These are phyloP conservation scores for Sporothrix globosa DNA, from an alignment of 2,329 filamentous ascomycete species.

Conservation along the genomic window DNA sequence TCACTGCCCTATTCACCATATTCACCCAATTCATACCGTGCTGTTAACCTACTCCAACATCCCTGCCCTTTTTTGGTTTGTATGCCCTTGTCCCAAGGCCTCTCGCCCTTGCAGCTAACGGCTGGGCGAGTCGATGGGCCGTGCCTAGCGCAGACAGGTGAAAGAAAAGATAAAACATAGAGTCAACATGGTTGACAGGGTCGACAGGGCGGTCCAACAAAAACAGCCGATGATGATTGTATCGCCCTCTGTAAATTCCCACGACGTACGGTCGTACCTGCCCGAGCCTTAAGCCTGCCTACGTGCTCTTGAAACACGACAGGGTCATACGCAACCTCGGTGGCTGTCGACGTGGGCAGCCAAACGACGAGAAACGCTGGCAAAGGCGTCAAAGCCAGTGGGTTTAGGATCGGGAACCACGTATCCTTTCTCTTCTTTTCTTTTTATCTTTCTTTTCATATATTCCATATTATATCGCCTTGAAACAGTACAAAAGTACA, in stretches of 20 bases:
- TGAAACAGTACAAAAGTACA: neutral
- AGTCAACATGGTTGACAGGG: neutral
- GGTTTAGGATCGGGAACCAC: neutral
- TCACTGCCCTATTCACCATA: neutral
- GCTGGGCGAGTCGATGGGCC: conserved; percentile 20
- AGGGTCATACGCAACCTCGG: conserved; percentile 13
- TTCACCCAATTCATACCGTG: neutral
- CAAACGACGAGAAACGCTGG: conserved; percentile 15
- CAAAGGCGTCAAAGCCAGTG: neutral
- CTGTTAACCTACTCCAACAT: neutral
- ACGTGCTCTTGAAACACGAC: conserved; percentile 19
- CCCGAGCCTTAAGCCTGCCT: no score
- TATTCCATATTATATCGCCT: neutral
- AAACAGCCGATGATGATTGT: neutral
- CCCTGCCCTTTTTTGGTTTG: conserved; percentile 16
- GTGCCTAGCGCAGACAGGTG: conserved; percentile 22
- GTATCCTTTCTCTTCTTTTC: conserved; percentile 6
- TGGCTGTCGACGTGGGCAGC: conserved; percentile 22
- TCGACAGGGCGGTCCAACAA: no score
- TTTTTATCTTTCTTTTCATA: neutral
- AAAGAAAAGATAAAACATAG: neutral
- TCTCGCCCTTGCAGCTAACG: conserved; percentile 16
- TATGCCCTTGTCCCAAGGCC: no score
- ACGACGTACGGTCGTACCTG: neutral
- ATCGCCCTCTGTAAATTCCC: neutral